Conservation (phyloP, 352 stramenopile genomes). For the Pythium diclinum region DNA sequence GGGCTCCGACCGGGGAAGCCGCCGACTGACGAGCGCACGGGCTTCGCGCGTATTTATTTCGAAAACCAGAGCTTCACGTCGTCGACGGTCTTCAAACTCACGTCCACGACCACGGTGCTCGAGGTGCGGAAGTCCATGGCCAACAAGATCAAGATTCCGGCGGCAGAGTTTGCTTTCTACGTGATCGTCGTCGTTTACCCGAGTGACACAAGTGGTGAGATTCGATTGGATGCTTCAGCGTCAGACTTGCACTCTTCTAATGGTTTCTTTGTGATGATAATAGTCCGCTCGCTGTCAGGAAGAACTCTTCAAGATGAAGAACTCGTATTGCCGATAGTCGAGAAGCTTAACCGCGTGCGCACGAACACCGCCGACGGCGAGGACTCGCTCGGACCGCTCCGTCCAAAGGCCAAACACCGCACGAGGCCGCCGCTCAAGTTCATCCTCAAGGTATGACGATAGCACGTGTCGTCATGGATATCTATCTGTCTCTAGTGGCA, state of each 20-base stretch:
- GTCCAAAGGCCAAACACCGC: slow-evolving; percentile 59
- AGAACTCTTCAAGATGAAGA: slow-evolving; percentile 77
- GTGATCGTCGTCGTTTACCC: slow-evolving; percentile 81
- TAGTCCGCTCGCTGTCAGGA: slow-evolving; percentile 53
- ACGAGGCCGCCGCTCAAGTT: slow-evolving; percentile 71
- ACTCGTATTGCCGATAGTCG: slow-evolving; percentile 68
- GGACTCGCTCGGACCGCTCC: slow-evolving; percentile 43
- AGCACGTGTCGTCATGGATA: too few relatives aligned
- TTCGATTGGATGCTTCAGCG: not conserved
- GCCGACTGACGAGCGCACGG: slow-evolving; percentile 48
- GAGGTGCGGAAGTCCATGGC: slow-evolving; percentile 80
- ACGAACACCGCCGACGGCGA: slow-evolving; percentile 43
- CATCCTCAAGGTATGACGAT: slow-evolving; percentile 59
- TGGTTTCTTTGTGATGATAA: slow-evolving; percentile 6
- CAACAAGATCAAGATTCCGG: slow-evolving; percentile 75
- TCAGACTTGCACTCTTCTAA: not conserved
- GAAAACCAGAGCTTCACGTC: slow-evolving; percentile 81
- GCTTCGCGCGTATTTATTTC: slow-evolving; percentile 83
- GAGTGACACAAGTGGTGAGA: slow-evolving; percentile 37
- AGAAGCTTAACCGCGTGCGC: slow-evolving; percentile 56
- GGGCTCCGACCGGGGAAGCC: slow-evolving; percentile 20
- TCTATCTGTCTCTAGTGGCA: too few relatives aligned
- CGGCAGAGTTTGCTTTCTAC: slow-evolving; percentile 63
- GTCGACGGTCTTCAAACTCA: slow-evolving; percentile 77
- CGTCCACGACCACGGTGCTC: slow-evolving; percentile 59